Percentiles rank a stretch among this genome's conserved stretches.
phyloP scores from a whole-genome alignment of 2,329 filamentous ascomycete genomes.

The Laburnicola sp. region DNA sequence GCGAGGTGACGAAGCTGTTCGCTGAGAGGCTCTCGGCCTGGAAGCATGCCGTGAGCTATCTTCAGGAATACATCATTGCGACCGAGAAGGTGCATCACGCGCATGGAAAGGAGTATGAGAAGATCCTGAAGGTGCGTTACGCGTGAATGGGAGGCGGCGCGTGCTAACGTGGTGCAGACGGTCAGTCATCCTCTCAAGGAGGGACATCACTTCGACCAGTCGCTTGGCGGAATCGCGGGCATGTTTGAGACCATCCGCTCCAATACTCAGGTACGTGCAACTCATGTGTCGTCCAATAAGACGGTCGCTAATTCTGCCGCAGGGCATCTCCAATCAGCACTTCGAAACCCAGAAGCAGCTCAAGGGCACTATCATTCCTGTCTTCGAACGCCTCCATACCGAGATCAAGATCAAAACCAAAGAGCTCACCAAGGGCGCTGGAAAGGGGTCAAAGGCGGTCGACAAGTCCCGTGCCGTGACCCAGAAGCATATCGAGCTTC shows the following conservation, averaged over 20 bases:
- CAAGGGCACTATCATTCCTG: slow-evolving; percentile 81
- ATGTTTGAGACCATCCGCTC: slow-evolving; percentile 92
- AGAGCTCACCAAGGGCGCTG: slow-evolving; percentile 78
- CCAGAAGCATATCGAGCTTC: slow-evolving; percentile 94
- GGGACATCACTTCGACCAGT: slow-evolving; percentile 90
- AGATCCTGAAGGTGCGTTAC: slow-evolving; percentile 73
- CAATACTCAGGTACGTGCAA: slow-evolving; percentile 71
- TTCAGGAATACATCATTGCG: slow-evolving; percentile 85
- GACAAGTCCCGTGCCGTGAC: slow-evolving; percentile 84
- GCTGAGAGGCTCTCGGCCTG: slow-evolving; percentile 87
- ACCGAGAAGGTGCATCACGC: slow-evolving; percentile 84
- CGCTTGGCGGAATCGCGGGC: slow-evolving; percentile 80
- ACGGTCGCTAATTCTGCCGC: slow-evolving; percentile 3
- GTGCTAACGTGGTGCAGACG: slow-evolving; percentile 58
- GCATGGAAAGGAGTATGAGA: slow-evolving; percentile 93
- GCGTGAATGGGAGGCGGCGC: neutral
- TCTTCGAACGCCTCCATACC: slow-evolving; percentile 86
- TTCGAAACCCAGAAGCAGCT: slow-evolving; percentile 88
- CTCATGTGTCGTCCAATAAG: neutral
- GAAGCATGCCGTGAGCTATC: slow-evolving; percentile 90
- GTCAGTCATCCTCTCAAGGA: slow-evolving; percentile 85
- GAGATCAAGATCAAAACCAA: slow-evolving; percentile 98
- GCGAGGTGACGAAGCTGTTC: slow-evolving; percentile 64
- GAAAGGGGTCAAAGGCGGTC: slow-evolving; percentile 85
- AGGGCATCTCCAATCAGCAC: slow-evolving; percentile 86